Evolutionary conservation across 2,329 filamentous ascomycete genomes (phyloP), one percentile per base, ranked within the genome.

Genomic region (Cercospora sp.): DNA sequence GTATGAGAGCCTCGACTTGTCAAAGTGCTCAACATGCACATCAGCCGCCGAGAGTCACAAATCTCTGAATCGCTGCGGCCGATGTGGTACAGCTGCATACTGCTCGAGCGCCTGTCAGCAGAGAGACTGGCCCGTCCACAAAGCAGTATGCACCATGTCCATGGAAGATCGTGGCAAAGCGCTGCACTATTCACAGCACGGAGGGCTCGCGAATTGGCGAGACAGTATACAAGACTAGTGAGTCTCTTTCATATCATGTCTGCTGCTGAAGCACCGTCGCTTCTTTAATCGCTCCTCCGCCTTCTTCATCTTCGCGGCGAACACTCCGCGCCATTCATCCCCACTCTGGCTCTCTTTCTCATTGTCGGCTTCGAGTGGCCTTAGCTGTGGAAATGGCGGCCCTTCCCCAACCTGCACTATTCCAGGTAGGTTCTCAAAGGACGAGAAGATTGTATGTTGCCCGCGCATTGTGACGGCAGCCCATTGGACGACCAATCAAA

Each of bases 41-140:
- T 10, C 5, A 5, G 55, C 49, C 8, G 55, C 64, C 3, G 28
- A 32, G 2, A 26, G 59, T 6, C 49, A 16, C 21, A 65, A 45
- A 18, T 13, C 61, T 10, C 21, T 74, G 61, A 66, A 66, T 18
- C 49, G 66, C 10, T 74, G 72, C 61, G 67, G 70, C 1, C 72
- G 64, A 62, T 74, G 72, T 59, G 72, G 72, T 8, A 74, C 72
- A 3, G 72, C 71, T 37, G 70, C 70, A n/a, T 74, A 74, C 55
- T 74, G 72, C 58, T 71, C 68, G 28, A 21, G 30, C 26, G 34
- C 13, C 5, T 72, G 71, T 66, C 72, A 74, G 45, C 64, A 63
- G 34, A 26, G 24, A 24, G 72, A 74, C 61, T 74, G 72, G 72
- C 55, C 71, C 16, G 70, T 73, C 16, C 72, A 74, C 53, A 74